Evolutionary conservation across 2,329 filamentous ascomycete genomes (phyloP).

Genomic region (Fusarium sp.): DNA sequence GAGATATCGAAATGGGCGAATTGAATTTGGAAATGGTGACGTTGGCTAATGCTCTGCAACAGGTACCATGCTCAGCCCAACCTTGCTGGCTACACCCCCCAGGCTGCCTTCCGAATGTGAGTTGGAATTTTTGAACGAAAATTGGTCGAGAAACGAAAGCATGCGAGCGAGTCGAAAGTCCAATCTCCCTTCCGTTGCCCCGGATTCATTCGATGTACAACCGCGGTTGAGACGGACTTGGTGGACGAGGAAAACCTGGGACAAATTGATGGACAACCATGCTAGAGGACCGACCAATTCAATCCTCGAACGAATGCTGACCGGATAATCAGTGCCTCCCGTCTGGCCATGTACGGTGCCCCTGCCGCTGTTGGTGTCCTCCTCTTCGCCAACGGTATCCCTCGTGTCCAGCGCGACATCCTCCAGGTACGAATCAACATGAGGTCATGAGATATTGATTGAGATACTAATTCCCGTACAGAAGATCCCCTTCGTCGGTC

Average conservation of each 20-base stretch:
- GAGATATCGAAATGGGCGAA: not conserved
- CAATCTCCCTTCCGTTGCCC: slow-evolving; percentile 39
- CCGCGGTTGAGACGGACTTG: not conserved
- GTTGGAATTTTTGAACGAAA: slow-evolving; percentile 40
- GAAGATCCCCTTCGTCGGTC: slow-evolving; percentile 67
- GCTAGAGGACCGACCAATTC: not conserved
- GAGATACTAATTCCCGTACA: slow-evolving; percentile 48
- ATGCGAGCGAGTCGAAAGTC: slow-evolving; percentile 21
- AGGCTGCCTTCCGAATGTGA: slow-evolving; percentile 64
- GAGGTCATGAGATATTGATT: no score
- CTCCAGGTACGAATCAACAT: slow-evolving; percentile 59
- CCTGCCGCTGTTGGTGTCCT: slow-evolving; percentile 68
- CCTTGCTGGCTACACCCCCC: slow-evolving; percentile 63
- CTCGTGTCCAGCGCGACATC: slow-evolving; percentile 68
- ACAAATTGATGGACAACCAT: not conserved
- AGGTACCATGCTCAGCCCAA: slow-evolving; percentile 72
- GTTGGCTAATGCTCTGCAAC: slow-evolving; percentile 45
- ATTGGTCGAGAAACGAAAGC: slow-evolving; percentile 1
- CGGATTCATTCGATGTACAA: slow-evolving; percentile 21
- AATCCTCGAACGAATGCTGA: slow-evolving; percentile 24
- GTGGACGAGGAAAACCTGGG: not conserved
- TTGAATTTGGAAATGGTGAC: not conserved
- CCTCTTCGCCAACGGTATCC: slow-evolving; percentile 71
- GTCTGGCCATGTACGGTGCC: slow-evolving; percentile 65
- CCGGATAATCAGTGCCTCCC: slow-evolving; percentile 58